Base-by-base conservation (phyloP, 371 early-diverging fungal genomes). In the Conidiobolus incongruus region DNA sequence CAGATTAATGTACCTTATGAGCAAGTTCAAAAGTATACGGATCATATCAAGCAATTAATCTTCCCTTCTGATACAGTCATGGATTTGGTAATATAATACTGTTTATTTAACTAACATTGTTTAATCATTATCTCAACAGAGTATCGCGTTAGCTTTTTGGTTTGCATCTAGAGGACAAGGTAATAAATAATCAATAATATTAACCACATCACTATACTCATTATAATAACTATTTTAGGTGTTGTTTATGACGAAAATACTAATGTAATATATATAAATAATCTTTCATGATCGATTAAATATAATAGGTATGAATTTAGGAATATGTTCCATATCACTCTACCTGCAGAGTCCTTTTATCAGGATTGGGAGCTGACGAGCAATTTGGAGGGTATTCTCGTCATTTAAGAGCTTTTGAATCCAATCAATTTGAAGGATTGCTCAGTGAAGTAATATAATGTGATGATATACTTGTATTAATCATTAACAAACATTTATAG, bases 311-410 rank as follows among this genome's bases (percentile, higher is more conserved):
- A n/a, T n/a, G n/a, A n/a, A 26, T 26, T 4, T 17, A 40, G 22
- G 28, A 34, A 16, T 54, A 62, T 0, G 82, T 77, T 53, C 48
- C 54, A 13, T 73, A 26, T 26, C 26, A 26, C 26, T 26, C 77
- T 33, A 61, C 55, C 22, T 77, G 90, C 2, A 65, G 72, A 23
- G 88, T 92, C 1, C 48, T 93, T 23, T 58, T 93, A 1, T 76
- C 81, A 41, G 95, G 95, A 0, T 59, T 95, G n/a, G 95, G 95
- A 20, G 94, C 95, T 0, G 95, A 95, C 49, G 95, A 95, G 51
- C 85, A 82, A 58, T 53, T 92, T 7, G 93, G 79, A 5, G 94
- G 95, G 13, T 93, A 93, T 56, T 75, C 82, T 12, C 68, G 90
- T 6, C 92, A 93, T 50, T 68, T 80, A 21, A 73, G 66, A 32